A percentile compares a stretch with the other conserved stretches of the same genome.
phyloP scores from a whole-genome alignment of 768 basidiomycete genomes.

The Termitomyces sp. region DNA sequence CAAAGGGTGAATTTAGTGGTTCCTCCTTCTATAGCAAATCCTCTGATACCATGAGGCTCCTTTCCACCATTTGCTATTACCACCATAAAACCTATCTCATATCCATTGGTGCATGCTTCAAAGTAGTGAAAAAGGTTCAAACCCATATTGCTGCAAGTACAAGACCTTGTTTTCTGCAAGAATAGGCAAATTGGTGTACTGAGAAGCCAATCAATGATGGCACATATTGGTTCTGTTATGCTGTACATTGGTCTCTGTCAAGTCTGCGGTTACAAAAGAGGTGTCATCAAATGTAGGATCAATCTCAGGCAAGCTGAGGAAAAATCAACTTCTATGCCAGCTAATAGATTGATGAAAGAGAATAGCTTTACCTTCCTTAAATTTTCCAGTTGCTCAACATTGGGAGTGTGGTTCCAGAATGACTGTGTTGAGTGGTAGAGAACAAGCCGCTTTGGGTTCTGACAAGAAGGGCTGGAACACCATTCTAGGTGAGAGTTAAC shows the following conservation, averaged over 20 bases:
- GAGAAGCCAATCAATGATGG: neutral
- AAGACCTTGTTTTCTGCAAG: constrained; percentile 38
- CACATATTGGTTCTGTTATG: neutral
- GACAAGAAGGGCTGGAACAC: constrained; percentile 16
- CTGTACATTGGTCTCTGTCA: constrained; percentile 41
- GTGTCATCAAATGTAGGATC: constrained; percentile 43
- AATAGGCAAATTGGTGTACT: constrained; percentile 48
- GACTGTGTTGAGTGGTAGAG: constrained; percentile 18
- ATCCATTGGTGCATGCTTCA: neutral
- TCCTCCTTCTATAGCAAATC: constrained; percentile 37
- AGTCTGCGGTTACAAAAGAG: constrained; percentile 34
- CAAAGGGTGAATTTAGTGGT: constrained; percentile 32
- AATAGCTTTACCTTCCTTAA: constrained; percentile 32
- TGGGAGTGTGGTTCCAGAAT: constrained; percentile 25
- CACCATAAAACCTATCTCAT: constrained; percentile 42
- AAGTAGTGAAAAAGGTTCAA: constrained; percentile 2
- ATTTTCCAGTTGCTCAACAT: constrained; percentile 40
- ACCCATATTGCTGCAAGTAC: constrained; percentile 52
- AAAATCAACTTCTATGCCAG: neutral
- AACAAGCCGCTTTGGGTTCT: constrained; percentile 27
- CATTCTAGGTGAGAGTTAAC: constrained; percentile 40
- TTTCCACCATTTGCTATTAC: constrained; percentile 47
- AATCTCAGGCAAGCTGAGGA: constrained; percentile 43
- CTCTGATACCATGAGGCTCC: constrained; percentile 44
- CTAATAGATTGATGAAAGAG: neutral